Evolutionary conservation across 1,284 basidiomycete genomes (phyloP), one percentile per base, ranked within the genome.

Genomic region (Rhizoctonia solani): DNA sequence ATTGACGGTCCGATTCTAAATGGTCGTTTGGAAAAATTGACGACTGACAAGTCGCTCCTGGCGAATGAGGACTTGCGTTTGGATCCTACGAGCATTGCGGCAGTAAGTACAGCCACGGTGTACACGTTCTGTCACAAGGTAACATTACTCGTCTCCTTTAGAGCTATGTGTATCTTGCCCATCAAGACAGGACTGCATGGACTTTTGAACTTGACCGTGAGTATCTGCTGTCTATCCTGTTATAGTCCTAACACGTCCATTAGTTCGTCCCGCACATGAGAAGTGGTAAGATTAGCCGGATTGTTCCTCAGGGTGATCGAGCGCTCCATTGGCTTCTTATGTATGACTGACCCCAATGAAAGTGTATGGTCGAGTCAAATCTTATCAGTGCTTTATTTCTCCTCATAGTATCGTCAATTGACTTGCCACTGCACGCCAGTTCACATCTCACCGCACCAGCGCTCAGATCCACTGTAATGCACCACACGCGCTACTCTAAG

Each of bases 141-240:
- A 13, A 23, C 29, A 25, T 16, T 4, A 13, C 19, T 44, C 32
- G 6, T 58, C 14, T 16, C 14, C 50, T 32, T 2, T 63, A 81
- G 80, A 75, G 83, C 0, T 87, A 87, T 69, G 74, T 85, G 9
- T 81, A 80, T 73, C 80, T 87, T n/a, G 79, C 80, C 4, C 79
- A 83, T 27, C 87, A 89, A 76, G 82, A 85, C 55, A 78, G 82
- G 16, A 85, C 84, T 32, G 80, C 84, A 3, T 87, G 82, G 84
- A 85, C 85, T n/a, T 87, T 85, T 83, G 87, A 89, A 72, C 78
- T 89, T 52, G 87, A 89, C 71, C 75, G 86, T 85, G 72, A 79
- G 84, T 75, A 21, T 1, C 47, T 34, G 27, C 46, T 4, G 11
- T 34, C 32, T 34, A 34, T 41, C 4, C 34, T 1, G 53, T 49